A percentile compares a stretch with the other conserved stretches of the same genome.
These are phyloP conservation scores for Blastomyces emzantsi DNA, from an alignment of 2,329 filamentous ascomycete species.

Conservation along the genomic window DNA sequence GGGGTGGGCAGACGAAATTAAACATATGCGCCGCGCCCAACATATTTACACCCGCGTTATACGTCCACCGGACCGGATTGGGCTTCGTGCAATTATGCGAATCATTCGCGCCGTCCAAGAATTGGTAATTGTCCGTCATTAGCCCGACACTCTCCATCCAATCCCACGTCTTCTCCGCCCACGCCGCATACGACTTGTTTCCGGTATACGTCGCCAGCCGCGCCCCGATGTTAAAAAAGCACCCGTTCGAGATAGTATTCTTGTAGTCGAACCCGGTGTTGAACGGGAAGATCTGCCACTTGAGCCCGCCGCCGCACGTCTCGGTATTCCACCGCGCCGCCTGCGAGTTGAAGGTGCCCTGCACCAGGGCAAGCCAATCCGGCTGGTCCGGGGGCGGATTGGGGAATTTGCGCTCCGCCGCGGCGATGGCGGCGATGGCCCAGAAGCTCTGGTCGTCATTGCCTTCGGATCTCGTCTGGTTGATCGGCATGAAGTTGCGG, in stretches of 20 bases:
- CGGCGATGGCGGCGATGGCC: slow-evolving; percentile 31
- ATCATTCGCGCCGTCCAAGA: slow-evolving; percentile 46
- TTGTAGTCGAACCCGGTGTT: slow-evolving; percentile 45
- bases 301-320: slow-evolving; percentile 61
- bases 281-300: slow-evolving; percentile 66
- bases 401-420: slow-evolving; percentile 30
- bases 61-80: slow-evolving; percentile 55
- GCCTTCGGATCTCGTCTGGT: slow-evolving; percentile 23
- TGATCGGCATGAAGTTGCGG: slow-evolving; percentile 61
- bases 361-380: slow-evolving; percentile 63
- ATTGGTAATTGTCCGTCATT: slow-evolving; percentile 37
- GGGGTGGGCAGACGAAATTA: slow-evolving; percentile 47
- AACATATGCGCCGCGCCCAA: slow-evolving; percentile 59
- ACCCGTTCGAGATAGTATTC: slow-evolving; percentile 46
- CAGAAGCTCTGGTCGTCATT: slow-evolving; percentile 40
- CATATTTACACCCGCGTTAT: slow-evolving; percentile 54
- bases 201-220: slow-evolving; percentile 32
- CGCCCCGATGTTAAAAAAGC: slow-evolving; percentile 43
- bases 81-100: slow-evolving; percentile 51
- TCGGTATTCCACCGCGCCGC: slow-evolving; percentile 56
- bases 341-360: slow-evolving; percentile 71
- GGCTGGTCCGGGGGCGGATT: slow-evolving; percentile 39
- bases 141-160: slow-evolving; percentile 37
- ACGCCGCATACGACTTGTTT: slow-evolving; percentile 32
- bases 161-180: slow-evolving; percentile 29